A percentile compares a stretch with the other conserved stretches of the same genome.
These are phyloP conservation scores for Conidiobolus incongruus DNA, from an alignment of 371 early-diverging fungal species.

Conservation along the genomic window DNA sequence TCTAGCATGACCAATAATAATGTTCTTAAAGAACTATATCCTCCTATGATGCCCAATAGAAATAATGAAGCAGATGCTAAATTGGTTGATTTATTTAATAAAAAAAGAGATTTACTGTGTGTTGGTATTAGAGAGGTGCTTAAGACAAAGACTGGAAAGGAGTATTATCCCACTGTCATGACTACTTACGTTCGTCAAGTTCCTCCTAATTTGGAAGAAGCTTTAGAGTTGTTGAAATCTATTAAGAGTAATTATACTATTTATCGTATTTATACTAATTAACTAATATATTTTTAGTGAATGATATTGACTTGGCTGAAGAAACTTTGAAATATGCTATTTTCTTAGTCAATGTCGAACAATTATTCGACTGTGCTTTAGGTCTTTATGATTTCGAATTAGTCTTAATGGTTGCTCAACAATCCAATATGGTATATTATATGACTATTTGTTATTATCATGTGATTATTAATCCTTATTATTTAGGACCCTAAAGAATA, in stretches of 20 bases:
- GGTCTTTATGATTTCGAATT: slow-evolving; percentile 85
- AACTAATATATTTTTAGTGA: slow-evolving; percentile 8
- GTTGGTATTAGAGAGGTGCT: slow-evolving; percentile 38
- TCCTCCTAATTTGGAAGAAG: slow-evolving; percentile 70
- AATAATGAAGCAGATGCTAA: neutral
- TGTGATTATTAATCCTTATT: neutral
- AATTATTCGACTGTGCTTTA: slow-evolving; percentile 73
- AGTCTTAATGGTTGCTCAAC: slow-evolving; percentile 84
- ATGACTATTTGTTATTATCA: neutral
- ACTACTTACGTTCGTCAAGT: slow-evolving; percentile 63
- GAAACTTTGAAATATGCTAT: slow-evolving; percentile 74
- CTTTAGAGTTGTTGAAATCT: slow-evolving; percentile 34
- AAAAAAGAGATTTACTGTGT: slow-evolving; percentile 72
- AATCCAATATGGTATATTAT: slow-evolving; percentile 30
- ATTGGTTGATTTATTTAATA: slow-evolving; percentile 11
- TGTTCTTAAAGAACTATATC: slow-evolving; percentile 7
- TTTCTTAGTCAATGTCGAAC: slow-evolving; percentile 70
- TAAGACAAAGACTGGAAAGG: slow-evolving; percentile 22
- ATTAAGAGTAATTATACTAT: slow-evolving; percentile 17
- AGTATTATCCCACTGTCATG: slow-evolving; percentile 57
- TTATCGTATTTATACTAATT: neutral
- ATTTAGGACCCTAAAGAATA: slow-evolving; percentile 81
- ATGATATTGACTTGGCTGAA: slow-evolving; percentile 37
- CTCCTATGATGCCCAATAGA: neutral
- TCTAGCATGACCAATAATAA: slow-evolving; percentile 40